Conservation (phyloP, 495 filamentous ascomycete species). For the Penicillium cinerascens region DNA sequence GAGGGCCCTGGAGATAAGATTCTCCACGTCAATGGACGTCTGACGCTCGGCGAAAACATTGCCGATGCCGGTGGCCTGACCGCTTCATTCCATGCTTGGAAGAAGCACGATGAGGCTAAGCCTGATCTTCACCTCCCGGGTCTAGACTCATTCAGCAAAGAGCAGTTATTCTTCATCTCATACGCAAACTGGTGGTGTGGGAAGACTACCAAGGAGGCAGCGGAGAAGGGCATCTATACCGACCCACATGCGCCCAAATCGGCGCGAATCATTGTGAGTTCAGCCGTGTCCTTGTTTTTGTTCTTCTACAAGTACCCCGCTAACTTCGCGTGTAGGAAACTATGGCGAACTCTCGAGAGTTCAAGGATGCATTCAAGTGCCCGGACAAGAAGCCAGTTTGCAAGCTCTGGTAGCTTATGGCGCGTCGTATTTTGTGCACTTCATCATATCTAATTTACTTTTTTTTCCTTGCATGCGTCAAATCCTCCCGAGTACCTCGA, state of each 20-base stretch:
- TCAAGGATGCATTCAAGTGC: constrained; percentile 65
- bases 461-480: constrained; percentile 1
- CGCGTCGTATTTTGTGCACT: background rate
- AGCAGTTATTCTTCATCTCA: constrained; percentile 70
- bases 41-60: constrained; percentile 73
- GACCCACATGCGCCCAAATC: constrained; percentile 64
- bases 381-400: constrained; percentile 61
- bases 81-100: constrained; percentile 66
- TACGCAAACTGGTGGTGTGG: constrained; percentile 69
- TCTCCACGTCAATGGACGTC: constrained; percentile 62
- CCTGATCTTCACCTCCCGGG: constrained; percentile 61
- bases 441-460: background rate
- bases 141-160: constrained; percentile 59
- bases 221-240: constrained; percentile 52
- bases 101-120: constrained; percentile 48
- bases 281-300: background rate
- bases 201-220: constrained; percentile 56
- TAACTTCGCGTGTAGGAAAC: constrained; percentile 41
- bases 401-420: constrained; percentile 57
- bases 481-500: background rate
- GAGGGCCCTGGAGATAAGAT: constrained; percentile 49
- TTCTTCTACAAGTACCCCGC: background rate
- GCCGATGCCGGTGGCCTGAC: constrained; percentile 69
- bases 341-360: constrained; percentile 64
- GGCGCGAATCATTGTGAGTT: constrained; percentile 55